Base-by-base conservation (phyloP, 768 basidiomycete genomes). In the Mrakia blollopis region DNA sequence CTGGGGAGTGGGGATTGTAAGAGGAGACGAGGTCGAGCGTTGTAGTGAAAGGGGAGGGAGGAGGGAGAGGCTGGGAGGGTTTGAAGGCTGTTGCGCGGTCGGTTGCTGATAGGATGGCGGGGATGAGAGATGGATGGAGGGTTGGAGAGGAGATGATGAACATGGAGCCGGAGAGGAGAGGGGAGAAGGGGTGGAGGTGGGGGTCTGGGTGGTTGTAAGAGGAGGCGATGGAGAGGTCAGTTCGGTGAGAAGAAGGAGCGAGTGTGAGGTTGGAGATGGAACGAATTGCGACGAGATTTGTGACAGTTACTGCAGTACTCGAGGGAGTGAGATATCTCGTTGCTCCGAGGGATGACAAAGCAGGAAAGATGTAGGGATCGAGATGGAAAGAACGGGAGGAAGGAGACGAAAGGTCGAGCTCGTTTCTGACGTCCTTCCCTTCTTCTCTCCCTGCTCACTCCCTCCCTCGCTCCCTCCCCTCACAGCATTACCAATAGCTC, bases 61-160 rank as follows among this genome's bases (percentile, higher is more conserved):
- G 62, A 16, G 73, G 63, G 25, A 50, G 30, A 5, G 57, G 14
- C 10, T 47, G 61, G 16, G 60, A 14, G 25, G 65, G 65, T 37
- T 65, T 61, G 76, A 77, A 77, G 7, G 16, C 44, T 7, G 76
- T 77, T 18, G 76, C 76, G 50, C 73, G 72, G 61, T 77, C 71
- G 28, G 70, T 57, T 3, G 30, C 32, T 21, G 71, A 21, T 61
- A 77, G 71, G 39, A 77, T 18, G 35, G 63, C 37, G 35, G 76
- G 52, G 35, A 77, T 72, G 35, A 72, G 60, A 9, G 76, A 23
- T 13, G 71, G 61, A 23, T 61, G 57, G 21, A 52, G 70, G 32
- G 50, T 21, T 3, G 39, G 23, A 2, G 71, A 35, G 70, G 71
- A 52, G n/a, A 77, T 28, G 71, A 77, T 16, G 70, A 72, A 41